phyloP scores from a whole-genome alignment of 2,329 filamentous ascomycete genomes.

The Colletotrichum phormii region DNA sequence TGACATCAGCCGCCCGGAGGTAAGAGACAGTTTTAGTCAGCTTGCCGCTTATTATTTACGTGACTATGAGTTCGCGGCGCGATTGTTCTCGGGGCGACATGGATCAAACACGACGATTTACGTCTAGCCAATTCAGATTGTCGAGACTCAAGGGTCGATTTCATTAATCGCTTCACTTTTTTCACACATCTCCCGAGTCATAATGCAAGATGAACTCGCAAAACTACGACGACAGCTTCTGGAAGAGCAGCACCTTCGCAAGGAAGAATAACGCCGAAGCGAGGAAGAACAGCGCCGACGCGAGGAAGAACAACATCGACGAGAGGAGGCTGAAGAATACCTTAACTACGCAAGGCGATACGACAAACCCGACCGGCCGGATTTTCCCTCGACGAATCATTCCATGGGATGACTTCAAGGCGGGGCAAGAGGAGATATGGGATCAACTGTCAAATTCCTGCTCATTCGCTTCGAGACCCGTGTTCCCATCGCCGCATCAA shows the following conservation, averaged over 20 bases:
- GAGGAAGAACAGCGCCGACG: conserved; percentile 34
- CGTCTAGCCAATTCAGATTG: not conserved
- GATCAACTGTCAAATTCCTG: conserved; percentile 38
- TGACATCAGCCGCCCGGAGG: too few relatives aligned
- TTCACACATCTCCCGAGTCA: too few relatives aligned
- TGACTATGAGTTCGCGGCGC: not conserved
- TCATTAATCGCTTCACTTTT: not conserved
- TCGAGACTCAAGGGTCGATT: not conserved
- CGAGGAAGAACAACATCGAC: too few relatives aligned
- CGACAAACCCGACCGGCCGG: conserved; percentile 47
- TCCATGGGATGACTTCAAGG: conserved; percentile 48
- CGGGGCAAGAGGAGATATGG: conserved; percentile 47
- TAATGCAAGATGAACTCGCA: too few relatives aligned
- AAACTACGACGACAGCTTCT: not conserved
- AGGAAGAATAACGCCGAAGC: not conserved
- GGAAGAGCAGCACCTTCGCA: not conserved
- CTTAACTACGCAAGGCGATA: conserved; percentile 47
- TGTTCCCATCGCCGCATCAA: conserved; percentile 42
- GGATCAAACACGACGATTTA: not conserved
- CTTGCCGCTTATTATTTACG: too few relatives aligned
- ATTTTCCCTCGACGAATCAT: conserved; percentile 50
- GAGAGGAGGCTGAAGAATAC: too few relatives aligned
- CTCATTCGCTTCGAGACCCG: conserved; percentile 42
- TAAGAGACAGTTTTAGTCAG: too few relatives aligned
- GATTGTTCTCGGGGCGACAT: not conserved